phyloP scores from a whole-genome alignment of 352 stramenopile genomes.

The Saprolegnia parasitica region DNA sequence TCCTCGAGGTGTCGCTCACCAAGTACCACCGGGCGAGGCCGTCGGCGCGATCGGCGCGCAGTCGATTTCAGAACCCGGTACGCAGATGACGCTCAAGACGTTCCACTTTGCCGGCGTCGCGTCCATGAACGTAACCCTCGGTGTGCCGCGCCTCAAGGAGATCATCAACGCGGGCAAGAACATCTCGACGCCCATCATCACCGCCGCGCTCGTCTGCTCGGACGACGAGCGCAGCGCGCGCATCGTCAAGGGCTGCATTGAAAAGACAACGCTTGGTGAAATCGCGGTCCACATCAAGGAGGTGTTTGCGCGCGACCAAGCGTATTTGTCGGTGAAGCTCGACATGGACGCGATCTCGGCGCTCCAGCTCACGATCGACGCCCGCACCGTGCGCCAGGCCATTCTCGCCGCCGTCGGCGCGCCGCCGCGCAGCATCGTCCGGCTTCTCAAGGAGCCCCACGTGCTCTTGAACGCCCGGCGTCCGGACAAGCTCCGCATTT shows the following conservation, averaged over 20 bases:
- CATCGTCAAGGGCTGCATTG: conserved; percentile 98
- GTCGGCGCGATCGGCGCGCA: conserved; percentile 97
- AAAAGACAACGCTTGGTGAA: conserved; percentile 98
- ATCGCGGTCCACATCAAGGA: conserved; percentile 97
- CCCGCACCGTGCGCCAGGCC: conserved; percentile 83
- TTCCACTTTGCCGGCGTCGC: conserved; percentile 99
- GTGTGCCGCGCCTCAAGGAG: conserved; percentile 98
- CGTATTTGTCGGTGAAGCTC: conserved; percentile 97
- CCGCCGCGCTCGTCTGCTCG: conserved; percentile 93
- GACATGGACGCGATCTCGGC: conserved; percentile 96
- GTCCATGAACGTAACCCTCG: conserved; percentile 99
- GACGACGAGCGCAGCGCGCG: conserved; percentile 95
- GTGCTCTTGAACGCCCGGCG: conserved; percentile 78
- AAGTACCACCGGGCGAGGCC: conserved; percentile 93
- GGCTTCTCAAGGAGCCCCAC: conserved; percentile 80
- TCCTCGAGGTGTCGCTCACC: conserved; percentile 71
- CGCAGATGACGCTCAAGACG: conserved; percentile 97
- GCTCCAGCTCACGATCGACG: conserved; percentile 95
- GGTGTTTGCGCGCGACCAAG: conserved; percentile 91
- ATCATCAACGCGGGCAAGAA: conserved; percentile 96
- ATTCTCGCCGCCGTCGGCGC: conserved; percentile 87
- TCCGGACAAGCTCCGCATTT: conserved; percentile 76
- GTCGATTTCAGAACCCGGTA: conserved; percentile 95
- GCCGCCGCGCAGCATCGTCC: conserved; percentile 57
- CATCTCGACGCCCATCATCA: conserved; percentile 99